These are phyloP conservation scores for Niebla homalea DNA, from an alignment of 495 filamentous ascomycete genomes.

Conservation along the genomic window DNA sequence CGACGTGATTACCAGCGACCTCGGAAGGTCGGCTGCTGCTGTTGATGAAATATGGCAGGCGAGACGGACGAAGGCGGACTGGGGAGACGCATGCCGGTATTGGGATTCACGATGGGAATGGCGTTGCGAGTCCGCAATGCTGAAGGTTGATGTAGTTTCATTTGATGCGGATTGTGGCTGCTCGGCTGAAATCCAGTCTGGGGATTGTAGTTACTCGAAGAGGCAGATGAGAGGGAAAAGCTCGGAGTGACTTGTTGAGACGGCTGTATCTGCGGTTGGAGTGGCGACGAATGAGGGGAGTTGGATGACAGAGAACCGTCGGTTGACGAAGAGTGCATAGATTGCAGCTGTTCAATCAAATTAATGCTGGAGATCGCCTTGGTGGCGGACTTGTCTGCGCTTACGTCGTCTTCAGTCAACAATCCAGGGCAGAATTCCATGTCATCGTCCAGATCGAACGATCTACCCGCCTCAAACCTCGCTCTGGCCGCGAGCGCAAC, in stretches of 20 bases:
- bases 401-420: conserved; percentile 91
- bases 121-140: conserved; percentile 84
- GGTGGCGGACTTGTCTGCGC: conserved; percentile 24
- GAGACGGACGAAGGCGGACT: conserved; percentile 88
- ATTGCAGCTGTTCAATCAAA: conserved; percentile 51
- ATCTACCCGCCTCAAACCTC: conserved; percentile 80
- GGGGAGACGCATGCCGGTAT: conserved; percentile 72
- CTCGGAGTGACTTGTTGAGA: conserved; percentile 60
- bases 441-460: conserved; percentile 95
- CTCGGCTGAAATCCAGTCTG: conserved; percentile 33
- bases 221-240: conserved; percentile 68
- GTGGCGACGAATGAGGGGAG: conserved; percentile 83
- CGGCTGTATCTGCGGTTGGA: conserved; percentile 64
- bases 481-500: conserved; percentile 63
- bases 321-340: conserved; percentile 73
- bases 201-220: conserved; percentile 52
- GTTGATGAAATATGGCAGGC: conserved; percentile 70
- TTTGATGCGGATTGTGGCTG: conserved; percentile 30
- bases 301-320: conserved; percentile 91
- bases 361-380: background rate
- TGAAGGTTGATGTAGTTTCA: conserved; percentile 77
- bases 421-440: conserved; percentile 90
- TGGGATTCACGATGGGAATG: conserved; percentile 97
- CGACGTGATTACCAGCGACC: conserved; percentile 45
- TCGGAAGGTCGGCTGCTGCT: conserved; percentile 45